phyloP scores from a whole-genome alignment of 2,329 filamentous ascomycete genomes.

The Aspergillus ibericus region DNA sequence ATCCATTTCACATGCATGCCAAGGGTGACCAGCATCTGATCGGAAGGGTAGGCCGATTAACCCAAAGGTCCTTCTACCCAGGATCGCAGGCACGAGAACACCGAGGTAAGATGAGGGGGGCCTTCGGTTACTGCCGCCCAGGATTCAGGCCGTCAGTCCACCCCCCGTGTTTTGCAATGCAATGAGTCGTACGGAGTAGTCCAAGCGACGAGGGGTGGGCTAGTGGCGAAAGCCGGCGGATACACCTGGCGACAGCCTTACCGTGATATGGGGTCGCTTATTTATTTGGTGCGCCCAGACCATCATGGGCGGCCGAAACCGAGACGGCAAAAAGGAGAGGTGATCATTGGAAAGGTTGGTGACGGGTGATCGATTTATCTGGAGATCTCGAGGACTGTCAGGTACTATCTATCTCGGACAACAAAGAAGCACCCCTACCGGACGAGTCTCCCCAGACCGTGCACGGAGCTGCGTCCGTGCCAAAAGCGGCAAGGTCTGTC shows the following conservation, averaged over 20 bases:
- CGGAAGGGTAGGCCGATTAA: background rate
- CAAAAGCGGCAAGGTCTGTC: slow-evolving; percentile 6
- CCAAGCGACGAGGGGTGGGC: slow-evolving; percentile 14
- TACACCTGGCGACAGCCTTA: background rate
- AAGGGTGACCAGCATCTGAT: background rate
- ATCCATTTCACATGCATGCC: slow-evolving; percentile 4
- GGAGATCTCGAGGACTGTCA: slow-evolving; percentile 7
- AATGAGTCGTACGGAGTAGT: background rate
- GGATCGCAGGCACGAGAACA: background rate
- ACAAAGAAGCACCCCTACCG: background rate
- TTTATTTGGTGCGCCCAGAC: background rate
- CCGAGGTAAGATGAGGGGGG: background rate
- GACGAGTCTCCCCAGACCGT: slow-evolving; percentile 7
- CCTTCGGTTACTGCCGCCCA: background rate
- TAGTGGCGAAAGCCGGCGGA: slow-evolving; percentile 8
- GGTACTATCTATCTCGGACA: background rate
- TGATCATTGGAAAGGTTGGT: background rate
- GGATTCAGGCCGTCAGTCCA: background rate
- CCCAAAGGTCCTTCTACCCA: background rate
- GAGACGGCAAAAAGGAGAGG: background rate
- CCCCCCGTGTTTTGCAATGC: background rate
- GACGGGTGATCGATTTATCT: background rate
- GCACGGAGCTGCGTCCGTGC: slow-evolving; percentile 16
- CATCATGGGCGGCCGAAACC: background rate
- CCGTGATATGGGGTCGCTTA: background rate